Percentiles rank a stretch among this genome's conserved stretches.
These are phyloP conservation scores for Chrysopogon serrulatus DNA, from an alignment of 176 grass and related monocot genomes.

Conservation along the genomic window DNA sequence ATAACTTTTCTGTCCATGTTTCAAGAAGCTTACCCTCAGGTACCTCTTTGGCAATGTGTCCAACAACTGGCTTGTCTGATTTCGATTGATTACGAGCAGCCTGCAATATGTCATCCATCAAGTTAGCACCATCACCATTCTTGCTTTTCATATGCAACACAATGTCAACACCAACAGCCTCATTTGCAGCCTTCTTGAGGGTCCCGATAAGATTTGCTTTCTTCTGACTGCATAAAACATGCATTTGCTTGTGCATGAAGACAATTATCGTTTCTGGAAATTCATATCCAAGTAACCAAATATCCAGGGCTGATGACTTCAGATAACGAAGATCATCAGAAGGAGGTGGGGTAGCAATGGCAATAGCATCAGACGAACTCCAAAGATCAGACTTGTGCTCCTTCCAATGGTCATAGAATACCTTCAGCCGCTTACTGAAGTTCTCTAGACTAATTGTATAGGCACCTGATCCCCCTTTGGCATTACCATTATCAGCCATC, in stretches of 20 bases:
- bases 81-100: slow-evolving; percentile 43
- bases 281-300: slow-evolving; percentile 90
- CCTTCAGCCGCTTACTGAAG: slow-evolving; percentile 60
- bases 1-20: slow-evolving; percentile 70
- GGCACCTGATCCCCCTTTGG: slow-evolving; percentile 29
- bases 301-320: slow-evolving; percentile 76
- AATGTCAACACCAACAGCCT: slow-evolving; percentile 66
- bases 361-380: slow-evolving; percentile 69
- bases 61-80: slow-evolving; percentile 60
- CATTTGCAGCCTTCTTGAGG: slow-evolving; percentile 67
- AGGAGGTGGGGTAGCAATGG: slow-evolving; percentile 67
- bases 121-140: slow-evolving; percentile 56
- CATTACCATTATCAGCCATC: slow-evolving; percentile 41
- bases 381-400: slow-evolving; percentile 58
- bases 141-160: slow-evolving; percentile 78
- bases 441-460: slow-evolving; percentile 66
- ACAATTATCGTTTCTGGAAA: slow-evolving; percentile 93
- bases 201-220: slow-evolving; percentile 68
- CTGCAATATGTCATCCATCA: slow-evolving; percentile 75
- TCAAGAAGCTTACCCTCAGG: slow-evolving; percentile 90
- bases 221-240: slow-evolving; percentile 80
- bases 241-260: slow-evolving; percentile 69
- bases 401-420: slow-evolving; percentile 66
- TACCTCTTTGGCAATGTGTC: slow-evolving; percentile 71
- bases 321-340: slow-evolving; percentile 82